Conservation (phyloP, 495 filamentous ascomycete genomes). For the Xylaria scruposa region DNA sequence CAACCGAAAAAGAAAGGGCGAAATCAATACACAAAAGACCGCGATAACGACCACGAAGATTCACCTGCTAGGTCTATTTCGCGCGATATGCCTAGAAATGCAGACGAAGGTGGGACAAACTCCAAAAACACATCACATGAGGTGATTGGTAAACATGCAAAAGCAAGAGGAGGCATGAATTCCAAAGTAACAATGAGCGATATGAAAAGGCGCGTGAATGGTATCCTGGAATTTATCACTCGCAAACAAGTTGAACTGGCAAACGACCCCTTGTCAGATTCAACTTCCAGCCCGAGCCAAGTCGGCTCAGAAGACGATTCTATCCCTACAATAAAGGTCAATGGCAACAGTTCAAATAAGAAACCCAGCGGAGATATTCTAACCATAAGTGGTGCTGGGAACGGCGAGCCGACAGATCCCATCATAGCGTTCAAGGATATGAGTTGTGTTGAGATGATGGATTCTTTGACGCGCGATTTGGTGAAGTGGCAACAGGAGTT, state of each 20-base stretch:
- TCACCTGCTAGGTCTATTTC: conserved; percentile 73
- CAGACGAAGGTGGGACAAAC: conserved; percentile 45
- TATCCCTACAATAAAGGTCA: conserved; percentile 40
- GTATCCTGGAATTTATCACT: conserved; percentile 88
- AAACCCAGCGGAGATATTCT: conserved; percentile 31
- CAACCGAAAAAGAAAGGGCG: conserved; percentile 73
- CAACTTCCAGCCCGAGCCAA: conserved; percentile 26
- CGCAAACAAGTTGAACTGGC: conserved; percentile 91
- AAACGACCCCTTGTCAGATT: conserved; percentile 43
- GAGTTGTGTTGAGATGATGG: conserved; percentile 82
- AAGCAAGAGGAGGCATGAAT: conserved; percentile 49
- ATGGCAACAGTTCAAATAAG: conserved; percentile 31
- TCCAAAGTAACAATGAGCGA: conserved; percentile 87
- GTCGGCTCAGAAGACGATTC: conserved; percentile 26
- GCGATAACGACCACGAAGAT: conserved; percentile 67
- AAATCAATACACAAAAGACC: conserved; percentile 86
- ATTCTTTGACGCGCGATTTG: conserved; percentile 73
- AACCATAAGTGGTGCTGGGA: conserved; percentile 22
- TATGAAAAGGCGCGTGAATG: conserved; percentile 84
- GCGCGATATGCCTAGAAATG: conserved; percentile 60
- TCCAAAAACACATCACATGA: conserved; percentile 33
- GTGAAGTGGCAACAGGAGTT: conserved; percentile 79
- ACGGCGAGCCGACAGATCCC: conserved; percentile 35
- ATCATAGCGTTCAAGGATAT: conserved; percentile 67
- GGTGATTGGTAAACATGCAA: conserved; percentile 43